Evolutionary conservation across 768 basidiomycete species (phyloP).

Genomic region (Amanita thiersii): DNA sequence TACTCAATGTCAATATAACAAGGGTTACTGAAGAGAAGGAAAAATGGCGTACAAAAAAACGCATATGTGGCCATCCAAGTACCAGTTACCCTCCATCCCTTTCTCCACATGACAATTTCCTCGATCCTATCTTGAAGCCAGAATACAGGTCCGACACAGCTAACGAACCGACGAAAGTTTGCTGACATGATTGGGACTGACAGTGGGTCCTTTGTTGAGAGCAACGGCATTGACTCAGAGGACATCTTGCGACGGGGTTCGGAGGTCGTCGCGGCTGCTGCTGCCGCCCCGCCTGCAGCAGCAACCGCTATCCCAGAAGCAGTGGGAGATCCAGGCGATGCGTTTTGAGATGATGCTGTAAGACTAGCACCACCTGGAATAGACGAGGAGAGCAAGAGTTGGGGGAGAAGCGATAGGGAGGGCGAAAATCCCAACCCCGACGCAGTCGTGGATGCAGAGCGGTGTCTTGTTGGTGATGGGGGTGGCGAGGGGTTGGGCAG

Average conservation of each 20-base stretch:
- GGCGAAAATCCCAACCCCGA: slow-evolving; percentile 20
- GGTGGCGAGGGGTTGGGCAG: slow-evolving; percentile 33
- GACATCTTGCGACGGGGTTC: slow-evolving; percentile 17
- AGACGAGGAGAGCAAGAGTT: slow-evolving; percentile 26
- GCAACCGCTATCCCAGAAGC: slow-evolving; percentile 7
- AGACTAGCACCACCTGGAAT: slow-evolving; percentile 13
- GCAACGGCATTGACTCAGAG: slow-evolving; percentile 24
- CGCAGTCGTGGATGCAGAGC: slow-evolving; percentile 14
- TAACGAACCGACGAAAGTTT: slow-evolving; percentile 78
- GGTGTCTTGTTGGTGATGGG: slow-evolving; percentile 17
- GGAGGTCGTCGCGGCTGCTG: slow-evolving; percentile 13
- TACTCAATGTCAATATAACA: neutral
- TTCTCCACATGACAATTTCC: slow-evolving; percentile 78
- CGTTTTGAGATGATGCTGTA: too few relatives aligned
- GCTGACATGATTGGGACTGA: slow-evolving; percentile 70
- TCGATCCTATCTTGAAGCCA: slow-evolving; percentile 88
- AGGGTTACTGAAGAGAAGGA: neutral
- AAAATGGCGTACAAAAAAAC: slow-evolving; percentile 60
- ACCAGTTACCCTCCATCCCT: slow-evolving; percentile 61
- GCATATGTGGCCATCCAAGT: slow-evolving; percentile 73
- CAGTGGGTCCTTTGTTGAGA: slow-evolving; percentile 60
- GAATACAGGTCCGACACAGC: slow-evolving; percentile 70
- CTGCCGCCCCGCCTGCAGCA: slow-evolving; percentile 4
- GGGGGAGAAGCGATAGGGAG: slow-evolving; percentile 26
- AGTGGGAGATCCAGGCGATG: too few relatives aligned